Percentiles rank a stretch among this genome's conserved stretches.
Evolutionary conservation across 441 rosid species (phyloP).

Genomic region (Mallotus japonicus): DNA sequence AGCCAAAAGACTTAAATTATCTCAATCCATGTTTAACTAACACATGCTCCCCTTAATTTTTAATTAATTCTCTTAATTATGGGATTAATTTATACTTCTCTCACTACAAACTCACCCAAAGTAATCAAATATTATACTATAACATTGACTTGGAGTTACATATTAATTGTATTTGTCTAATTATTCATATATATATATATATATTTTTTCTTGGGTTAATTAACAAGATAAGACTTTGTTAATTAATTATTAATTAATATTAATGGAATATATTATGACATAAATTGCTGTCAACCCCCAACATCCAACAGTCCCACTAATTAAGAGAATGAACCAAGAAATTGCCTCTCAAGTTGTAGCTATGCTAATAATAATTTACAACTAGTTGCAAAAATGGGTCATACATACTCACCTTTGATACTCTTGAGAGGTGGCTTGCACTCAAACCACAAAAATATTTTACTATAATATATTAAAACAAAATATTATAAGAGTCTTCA

Average conservation of each 20-base stretch:
- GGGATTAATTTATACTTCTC: not conserved
- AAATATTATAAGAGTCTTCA: too few relatives aligned
- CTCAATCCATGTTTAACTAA: not conserved
- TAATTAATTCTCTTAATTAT: not conserved
- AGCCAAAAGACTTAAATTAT: not conserved
- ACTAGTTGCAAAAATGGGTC: not conserved
- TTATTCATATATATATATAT: not conserved
- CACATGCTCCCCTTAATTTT: not conserved
- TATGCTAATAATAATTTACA: too few relatives aligned
- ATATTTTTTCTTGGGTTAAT: not conserved
- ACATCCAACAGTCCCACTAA: constrained; percentile 2
- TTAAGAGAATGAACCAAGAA: constrained; percentile 6
- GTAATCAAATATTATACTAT: not conserved
- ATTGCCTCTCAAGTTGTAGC: not conserved
- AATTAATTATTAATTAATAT: not conserved
- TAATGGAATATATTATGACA: too few relatives aligned
- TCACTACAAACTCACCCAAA: not conserved
- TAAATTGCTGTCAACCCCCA: constrained; percentile 6
- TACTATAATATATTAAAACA: not conserved
- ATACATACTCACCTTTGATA: not conserved
- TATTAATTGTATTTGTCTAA: too few relatives aligned
- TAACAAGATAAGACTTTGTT: not conserved
- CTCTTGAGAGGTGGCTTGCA: not conserved
- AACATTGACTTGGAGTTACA: not conserved
- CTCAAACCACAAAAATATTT: not conserved